phyloP scores from a whole-genome alignment of 345 rosid species.

The Brassica cretica region DNA sequence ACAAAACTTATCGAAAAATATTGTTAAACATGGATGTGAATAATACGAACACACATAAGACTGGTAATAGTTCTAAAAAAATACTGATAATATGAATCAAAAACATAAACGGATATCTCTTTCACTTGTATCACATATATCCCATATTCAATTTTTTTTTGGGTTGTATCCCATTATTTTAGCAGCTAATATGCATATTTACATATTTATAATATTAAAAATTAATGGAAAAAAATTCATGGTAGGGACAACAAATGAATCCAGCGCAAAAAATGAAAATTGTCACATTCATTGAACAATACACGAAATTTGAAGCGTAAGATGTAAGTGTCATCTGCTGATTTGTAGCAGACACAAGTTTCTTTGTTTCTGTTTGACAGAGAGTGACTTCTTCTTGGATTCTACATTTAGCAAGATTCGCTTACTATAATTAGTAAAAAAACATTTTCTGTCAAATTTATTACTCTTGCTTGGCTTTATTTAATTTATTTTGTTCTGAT shows the following conservation, averaged over 20 bases:
- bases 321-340: slow-evolving; percentile 32
- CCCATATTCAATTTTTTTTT: background rate
- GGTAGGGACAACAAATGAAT: slow-evolving; percentile 24
- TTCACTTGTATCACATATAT: background rate
- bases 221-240: background rate
- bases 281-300: slow-evolving; percentile 28
- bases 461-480: slow-evolving; percentile 23
- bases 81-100: background rate
- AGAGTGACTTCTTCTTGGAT: slow-evolving; percentile 34
- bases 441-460: slow-evolving; percentile 8
- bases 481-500: slow-evolving; percentile 1
- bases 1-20: background rate
- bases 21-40: background rate
- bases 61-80: no score
- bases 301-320: slow-evolving; percentile 16
- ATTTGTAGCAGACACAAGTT: slow-evolving; percentile 33
- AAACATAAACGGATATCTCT: background rate
- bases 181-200: background rate
- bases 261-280: slow-evolving; percentile 12
- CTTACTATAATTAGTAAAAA: slow-evolving; percentile 29
- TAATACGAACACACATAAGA: background rate
- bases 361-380: slow-evolving; percentile 30
- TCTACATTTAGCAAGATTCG: slow-evolving; percentile 34
- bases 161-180: background rate
- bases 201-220: background rate